phyloP scores from a whole-genome alignment of 306 rosid genomes.

The Fagus crenata region DNA sequence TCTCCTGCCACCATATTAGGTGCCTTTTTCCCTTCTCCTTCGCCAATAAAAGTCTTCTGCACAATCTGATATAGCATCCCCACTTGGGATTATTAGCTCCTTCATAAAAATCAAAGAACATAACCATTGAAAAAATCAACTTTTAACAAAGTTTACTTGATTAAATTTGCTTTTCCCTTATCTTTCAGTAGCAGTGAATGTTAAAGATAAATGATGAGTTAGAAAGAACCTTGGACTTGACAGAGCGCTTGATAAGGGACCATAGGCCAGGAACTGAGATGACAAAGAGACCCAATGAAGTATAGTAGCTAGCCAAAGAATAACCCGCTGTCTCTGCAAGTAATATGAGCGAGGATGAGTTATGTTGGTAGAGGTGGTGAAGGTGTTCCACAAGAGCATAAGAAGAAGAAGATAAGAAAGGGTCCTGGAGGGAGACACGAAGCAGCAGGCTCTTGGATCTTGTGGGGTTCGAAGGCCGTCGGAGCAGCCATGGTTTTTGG shows the following conservation, averaged over 20 bases:
- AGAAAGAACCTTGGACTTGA: constrained; percentile 71
- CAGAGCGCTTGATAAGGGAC: constrained; percentile 98
- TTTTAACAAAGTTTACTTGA: not conserved
- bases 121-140: not conserved
- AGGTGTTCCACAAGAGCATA: constrained; percentile 31
- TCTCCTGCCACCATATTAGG: constrained; percentile 82
- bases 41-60: constrained; percentile 72
- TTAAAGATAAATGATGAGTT: not conserved
- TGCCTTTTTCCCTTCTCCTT: constrained; percentile 52
- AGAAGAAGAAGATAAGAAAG: constrained; percentile 32
- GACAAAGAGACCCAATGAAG: constrained; percentile 92
- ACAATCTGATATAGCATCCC: constrained; percentile 51
- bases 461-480: constrained; percentile 27
- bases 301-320: constrained; percentile 84
- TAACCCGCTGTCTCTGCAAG: constrained; percentile 62
- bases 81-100: not conserved
- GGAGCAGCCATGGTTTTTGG: constrained; percentile 28
- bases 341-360: constrained; percentile 36
- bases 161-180: not conserved
- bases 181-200: not conserved
- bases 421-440: constrained; percentile 48
- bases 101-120: not conserved
- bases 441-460: constrained; percentile 30
- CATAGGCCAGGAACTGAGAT: constrained; percentile 93
- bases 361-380: constrained; percentile 27